Conservation (phyloP, 495 filamentous ascomycete species). For the Glonium stellatum region DNA sequence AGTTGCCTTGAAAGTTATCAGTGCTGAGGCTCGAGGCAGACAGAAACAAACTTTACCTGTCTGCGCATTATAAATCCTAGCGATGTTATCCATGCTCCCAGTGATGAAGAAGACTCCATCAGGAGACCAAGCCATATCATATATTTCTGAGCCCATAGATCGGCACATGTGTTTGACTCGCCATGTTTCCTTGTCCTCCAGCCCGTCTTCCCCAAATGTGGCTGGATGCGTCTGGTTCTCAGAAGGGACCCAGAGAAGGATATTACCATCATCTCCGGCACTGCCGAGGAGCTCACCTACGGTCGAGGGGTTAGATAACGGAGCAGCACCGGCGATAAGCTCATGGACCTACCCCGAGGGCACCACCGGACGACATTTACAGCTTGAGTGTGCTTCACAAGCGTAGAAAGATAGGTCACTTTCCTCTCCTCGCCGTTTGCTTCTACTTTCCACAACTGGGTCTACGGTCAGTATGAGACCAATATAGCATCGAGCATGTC, state of each 20-base stretch:
- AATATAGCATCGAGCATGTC: neutral
- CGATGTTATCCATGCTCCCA: slow-evolving; percentile 98
- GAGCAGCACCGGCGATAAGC: slow-evolving; percentile 12
- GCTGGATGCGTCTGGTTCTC: slow-evolving; percentile 58
- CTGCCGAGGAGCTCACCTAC: slow-evolving; percentile 87
- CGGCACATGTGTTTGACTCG: slow-evolving; percentile 95
- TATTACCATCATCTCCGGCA: slow-evolving; percentile 94
- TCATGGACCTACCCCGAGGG: slow-evolving; percentile 60
- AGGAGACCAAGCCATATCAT: slow-evolving; percentile 96
- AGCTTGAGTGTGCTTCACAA: slow-evolving; percentile 89
- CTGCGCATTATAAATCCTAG: slow-evolving; percentile 90
- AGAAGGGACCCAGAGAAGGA: slow-evolving; percentile 87
- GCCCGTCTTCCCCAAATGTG: slow-evolving; percentile 71
- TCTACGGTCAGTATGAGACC: slow-evolving; percentile 31
- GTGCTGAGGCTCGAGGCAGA: neutral
- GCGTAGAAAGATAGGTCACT: slow-evolving; percentile 82
- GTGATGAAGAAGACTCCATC: slow-evolving; percentile 96
- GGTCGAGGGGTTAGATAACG: neutral
- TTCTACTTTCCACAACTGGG: slow-evolving; percentile 84
- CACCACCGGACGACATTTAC: slow-evolving; percentile 97
- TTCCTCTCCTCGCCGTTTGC: slow-evolving; percentile 77
- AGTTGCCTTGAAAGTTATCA: slow-evolving; percentile 54
- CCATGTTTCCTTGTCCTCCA: slow-evolving; percentile 96
- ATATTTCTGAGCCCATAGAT: slow-evolving; percentile 82
- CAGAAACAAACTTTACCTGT: slow-evolving; percentile 54